Evolutionary conservation across 192 early-diverging fungal genomes (phyloP), one percentile per base, ranked within the genome.

Genomic region (Umbelopsis isabellina): DNA sequence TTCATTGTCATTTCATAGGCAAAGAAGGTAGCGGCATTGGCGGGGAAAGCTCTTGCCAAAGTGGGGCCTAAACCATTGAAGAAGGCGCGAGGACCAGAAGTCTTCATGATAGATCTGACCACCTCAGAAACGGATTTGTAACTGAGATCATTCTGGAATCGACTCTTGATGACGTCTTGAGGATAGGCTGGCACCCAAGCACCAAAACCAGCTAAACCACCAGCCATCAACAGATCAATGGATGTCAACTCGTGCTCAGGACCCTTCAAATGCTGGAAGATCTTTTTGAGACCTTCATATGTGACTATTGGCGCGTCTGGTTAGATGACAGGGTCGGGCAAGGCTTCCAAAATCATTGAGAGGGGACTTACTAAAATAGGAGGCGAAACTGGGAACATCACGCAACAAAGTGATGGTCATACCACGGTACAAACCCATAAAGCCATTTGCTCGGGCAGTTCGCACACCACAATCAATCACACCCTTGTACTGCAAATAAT

Each of bases 151-250:
- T 85, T 89, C 80, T 92, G 89, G 75, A 91, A 84, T 51, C 89
- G 83, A 37, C 90, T 92, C 79, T 95, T 95, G 71, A 95, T 83
- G 44, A 95, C 94, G 75, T 95, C 94, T 50, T 95, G 94, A 9
- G 93, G 94, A 69, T 85, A 87, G 35, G 81, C 79, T 11, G 86
- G 86, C 1, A 87, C 73, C 97, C 97, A 99, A 83, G 94, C 97
- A 75, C 91, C 92, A 70, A 97, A 93, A 65, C 96, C 96, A 51
- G 97, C 94, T 65, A 95, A 84, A 77, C 97, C 97, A 73, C 97
- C 97, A 13, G 97, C 92, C 67, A 94, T 87, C 23, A 99, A 82
- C 33, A 95, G 84, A 33, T 95, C 95, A 11, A 88, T 75, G 22
- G 92, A 86, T 2, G 86, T 89, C 51, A 97, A 79, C 12, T 88